These are phyloP conservation scores for Neocucurbitaria cava DNA, from an alignment of 2,329 filamentous ascomycete species.

Conservation along the genomic window DNA sequence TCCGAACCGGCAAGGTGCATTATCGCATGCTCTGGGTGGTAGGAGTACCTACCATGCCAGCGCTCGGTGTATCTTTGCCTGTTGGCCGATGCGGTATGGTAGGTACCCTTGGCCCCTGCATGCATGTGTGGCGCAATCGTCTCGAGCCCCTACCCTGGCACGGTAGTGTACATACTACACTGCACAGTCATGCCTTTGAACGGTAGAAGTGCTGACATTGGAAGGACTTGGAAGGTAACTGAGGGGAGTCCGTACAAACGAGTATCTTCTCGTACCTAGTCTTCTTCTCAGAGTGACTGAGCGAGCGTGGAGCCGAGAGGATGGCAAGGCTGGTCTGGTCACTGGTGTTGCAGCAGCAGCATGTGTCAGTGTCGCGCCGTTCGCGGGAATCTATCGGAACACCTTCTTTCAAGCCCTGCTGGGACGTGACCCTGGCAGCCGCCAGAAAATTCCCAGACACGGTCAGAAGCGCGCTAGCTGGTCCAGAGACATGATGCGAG, in stretches of 20 bases:
- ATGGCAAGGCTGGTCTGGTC: no score
- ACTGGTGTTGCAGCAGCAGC: slow-evolving; percentile 1
- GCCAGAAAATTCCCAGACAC: slow-evolving; percentile 17
- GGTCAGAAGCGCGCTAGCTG: slow-evolving; percentile 7
- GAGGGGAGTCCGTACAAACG: no score
- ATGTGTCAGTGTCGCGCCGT: slow-evolving; percentile 26
- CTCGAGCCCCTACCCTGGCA: not conserved
- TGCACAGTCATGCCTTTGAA: not conserved
- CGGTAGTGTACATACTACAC: not conserved
- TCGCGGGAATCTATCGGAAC: slow-evolving; percentile 32
- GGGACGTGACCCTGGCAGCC: slow-evolving; percentile 4
- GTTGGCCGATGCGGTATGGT: slow-evolving; percentile 10
- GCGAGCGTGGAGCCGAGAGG: not conserved
- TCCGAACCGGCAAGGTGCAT: slow-evolving; percentile 18
- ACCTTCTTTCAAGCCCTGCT: slow-evolving; percentile 28
- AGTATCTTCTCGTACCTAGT: not conserved
- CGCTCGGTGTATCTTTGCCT: slow-evolving; percentile 6
- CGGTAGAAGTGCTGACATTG: not conserved
- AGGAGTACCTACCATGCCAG: no score
- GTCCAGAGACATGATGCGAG: slow-evolving; percentile 15
- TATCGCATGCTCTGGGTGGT: slow-evolving; percentile 2
- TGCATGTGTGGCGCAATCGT: slow-evolving; percentile 14
- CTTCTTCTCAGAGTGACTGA: not conserved
- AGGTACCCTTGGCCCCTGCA: not conserved
- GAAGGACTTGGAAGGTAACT: no score